Evolutionary conservation across 371 early-diverging fungal genomes (phyloP), one percentile per base, ranked within the genome.

Genomic region (Dipsacomyces acuminosporus): DNA sequence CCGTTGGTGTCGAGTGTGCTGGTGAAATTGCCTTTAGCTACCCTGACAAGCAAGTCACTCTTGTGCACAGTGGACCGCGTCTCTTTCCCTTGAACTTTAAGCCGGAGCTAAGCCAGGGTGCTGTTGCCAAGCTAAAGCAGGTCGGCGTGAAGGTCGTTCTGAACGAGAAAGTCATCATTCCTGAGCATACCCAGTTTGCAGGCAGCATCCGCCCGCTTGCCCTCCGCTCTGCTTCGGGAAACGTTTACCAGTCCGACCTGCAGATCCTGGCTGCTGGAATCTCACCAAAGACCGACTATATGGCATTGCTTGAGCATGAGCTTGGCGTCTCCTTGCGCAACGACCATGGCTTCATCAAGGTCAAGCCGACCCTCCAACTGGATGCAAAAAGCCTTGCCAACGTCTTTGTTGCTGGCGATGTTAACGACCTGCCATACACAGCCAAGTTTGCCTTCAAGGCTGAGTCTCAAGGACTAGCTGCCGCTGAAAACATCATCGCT

Each of bases 371-470:
- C 0, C 66, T 87, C 59, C 89, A 89, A 64, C 75, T 89, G 36
- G 70, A 64, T 2, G 87, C 86, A 48, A 72, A 63, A 6, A 43
- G 51, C 1, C 83, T 75, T 51, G 81, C 85, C 11, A 72, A 87
- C 54, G 78, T 89, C 30, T 86, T 79, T 56, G 82, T 83, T 7
- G 75, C 76, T 1, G 88, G 89, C 34, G 85, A 84, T 67, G 83
- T 82, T 38, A 71, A 65, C 53, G 51, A 56, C 26, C 41, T 62
- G 43, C 57, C 67, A 8, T 25, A 47, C 14, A 23, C 63, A n/a
- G 67, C 63, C 41, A 67, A 63, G 36, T 67, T 63, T 36, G 67
- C 64, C 1, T 40, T 54, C 4, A 67, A 51, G 30, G 67, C 67
- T 0, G 45, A 51, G 13, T 34, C 30, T 38, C 67, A 67, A 14